Conservation (phyloP, 2,329 filamentous ascomycete genomes). For the Neospermospora avenae region DNA sequence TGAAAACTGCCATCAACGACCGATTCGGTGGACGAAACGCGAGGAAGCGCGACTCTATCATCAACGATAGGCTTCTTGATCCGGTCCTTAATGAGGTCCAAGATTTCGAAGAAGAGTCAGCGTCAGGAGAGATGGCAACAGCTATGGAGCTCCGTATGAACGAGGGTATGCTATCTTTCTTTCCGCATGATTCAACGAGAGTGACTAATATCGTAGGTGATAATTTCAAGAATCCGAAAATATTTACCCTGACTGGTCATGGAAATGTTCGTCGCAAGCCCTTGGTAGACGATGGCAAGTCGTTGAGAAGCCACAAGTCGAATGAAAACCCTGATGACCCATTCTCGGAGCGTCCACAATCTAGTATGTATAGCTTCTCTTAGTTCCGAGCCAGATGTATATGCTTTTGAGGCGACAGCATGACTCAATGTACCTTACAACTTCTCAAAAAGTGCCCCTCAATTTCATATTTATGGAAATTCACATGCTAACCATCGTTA, state of each 20-base stretch:
- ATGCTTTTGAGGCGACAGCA: not conserved
- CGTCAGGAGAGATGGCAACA: constrained; percentile 1
- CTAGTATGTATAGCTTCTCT: not conserved
- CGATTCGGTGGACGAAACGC: constrained; percentile 9
- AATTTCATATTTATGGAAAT: not conserved
- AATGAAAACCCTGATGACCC: constrained; percentile 20
- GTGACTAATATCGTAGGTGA: constrained; percentile 15
- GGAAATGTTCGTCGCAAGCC: constrained; percentile 22
- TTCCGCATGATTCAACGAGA: not conserved
- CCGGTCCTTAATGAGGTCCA: constrained; percentile 8
- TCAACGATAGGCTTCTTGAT: constrained; percentile 18
- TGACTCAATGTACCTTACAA: not conserved
- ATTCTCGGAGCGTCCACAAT: constrained; percentile 15
- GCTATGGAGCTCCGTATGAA: constrained; percentile 24
- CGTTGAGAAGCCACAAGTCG: constrained; percentile 18
- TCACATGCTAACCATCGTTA: not conserved
- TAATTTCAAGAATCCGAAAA: constrained; percentile 21
- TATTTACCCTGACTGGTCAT: constrained; percentile 19
- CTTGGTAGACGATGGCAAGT: constrained; percentile 18
- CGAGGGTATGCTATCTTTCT: constrained; percentile 18
- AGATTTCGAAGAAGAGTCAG: constrained; percentile 11
- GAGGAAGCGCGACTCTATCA: constrained; percentile 17
- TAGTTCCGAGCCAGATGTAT: not conserved
- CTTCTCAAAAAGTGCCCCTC: not conserved
- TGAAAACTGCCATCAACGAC: constrained; percentile 24